Conservation (phyloP, 2,329 filamentous ascomycete species). For the Aspergillus aculeatus region DNA sequence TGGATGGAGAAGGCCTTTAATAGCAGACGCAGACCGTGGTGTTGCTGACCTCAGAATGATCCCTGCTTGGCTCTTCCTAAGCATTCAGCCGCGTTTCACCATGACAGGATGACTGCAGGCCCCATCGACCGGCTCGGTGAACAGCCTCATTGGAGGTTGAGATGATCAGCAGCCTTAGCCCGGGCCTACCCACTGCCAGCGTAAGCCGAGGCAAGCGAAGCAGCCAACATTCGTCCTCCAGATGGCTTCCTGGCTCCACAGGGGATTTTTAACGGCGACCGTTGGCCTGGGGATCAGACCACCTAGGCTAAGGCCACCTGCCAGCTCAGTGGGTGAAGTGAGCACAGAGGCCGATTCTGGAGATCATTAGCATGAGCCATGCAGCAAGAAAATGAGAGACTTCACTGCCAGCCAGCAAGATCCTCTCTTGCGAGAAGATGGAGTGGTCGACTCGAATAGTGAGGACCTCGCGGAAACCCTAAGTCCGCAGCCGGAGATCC, state of each 20-base stretch:
- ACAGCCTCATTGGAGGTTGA: neutral
- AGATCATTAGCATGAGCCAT: no score
- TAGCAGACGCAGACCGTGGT: neutral
- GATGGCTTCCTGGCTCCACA: neutral
- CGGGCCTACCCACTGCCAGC: neutral
- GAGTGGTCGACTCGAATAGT: no score
- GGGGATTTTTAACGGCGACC: neutral
- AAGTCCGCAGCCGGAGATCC: no score
- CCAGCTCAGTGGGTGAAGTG: no score
- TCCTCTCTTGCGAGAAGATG: no score
- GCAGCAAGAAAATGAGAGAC: no score
- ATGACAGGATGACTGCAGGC: neutral
- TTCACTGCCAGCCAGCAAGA: no score
- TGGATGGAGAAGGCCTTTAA: neutral
- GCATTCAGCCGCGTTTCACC: no score
- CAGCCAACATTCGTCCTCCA: neutral
- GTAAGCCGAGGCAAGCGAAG: neutral
- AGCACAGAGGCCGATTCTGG: no score
- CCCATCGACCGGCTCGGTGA: neutral
- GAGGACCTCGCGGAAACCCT: no score
- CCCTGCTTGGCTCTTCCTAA: neutral
- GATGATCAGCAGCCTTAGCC: neutral
- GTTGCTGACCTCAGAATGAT: neutral
- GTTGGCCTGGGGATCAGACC: neutral
- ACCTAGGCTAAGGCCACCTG: neutral